Base-by-base conservation (phyloP, 2,329 filamentous ascomycete species). In the Ascochyta fabae region DNA sequence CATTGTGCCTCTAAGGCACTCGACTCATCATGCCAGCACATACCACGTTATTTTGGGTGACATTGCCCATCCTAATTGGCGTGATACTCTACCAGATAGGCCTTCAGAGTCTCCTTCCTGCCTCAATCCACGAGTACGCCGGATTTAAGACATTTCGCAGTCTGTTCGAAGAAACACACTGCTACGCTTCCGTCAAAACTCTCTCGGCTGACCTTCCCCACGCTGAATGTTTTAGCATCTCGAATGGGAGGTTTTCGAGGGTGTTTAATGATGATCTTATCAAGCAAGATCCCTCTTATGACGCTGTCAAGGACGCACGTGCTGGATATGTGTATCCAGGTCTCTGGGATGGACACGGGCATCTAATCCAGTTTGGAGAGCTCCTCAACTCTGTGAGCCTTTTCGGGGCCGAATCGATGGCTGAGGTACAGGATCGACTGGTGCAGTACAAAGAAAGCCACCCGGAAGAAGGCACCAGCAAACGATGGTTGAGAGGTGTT, bases 291-390 rank as follows among this genome's bases (percentile, higher is more conserved):
- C 68, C 66, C 8, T 71, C 68, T 0, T 64, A 70, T 22, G 63
- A 68, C 13, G 66, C 70, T 16, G 68, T 69, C 15, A 74, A 73
- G 22, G 64, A 77, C 12, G 60, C 53, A 22, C 66, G 65, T 15
- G 61, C 72, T 5, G 86, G 86, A 0, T 81, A 84, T 61, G 86
- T 83, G 1, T 83, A 89, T 24, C 88, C 88, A 0, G 88, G 88
- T 0, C 77, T 91, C 1, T 90, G 87, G 84, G 88, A 91, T 61
- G 87, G 86, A 0, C 88, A 90, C 69, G 88, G 86, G 0, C 88
- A 90, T 67, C 75, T 90, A 43, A 69, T 87, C 16, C 81, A 84
- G 62, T 89, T 88, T 68, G 88, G 85, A 46, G 86, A 90, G 72
- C 87, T 88, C 65, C 75, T 90, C 34, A 83, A 87, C 64, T 87